Conservation (phyloP, 2,329 filamentous ascomycete genomes). For the Grosmannia serpens region DNA sequence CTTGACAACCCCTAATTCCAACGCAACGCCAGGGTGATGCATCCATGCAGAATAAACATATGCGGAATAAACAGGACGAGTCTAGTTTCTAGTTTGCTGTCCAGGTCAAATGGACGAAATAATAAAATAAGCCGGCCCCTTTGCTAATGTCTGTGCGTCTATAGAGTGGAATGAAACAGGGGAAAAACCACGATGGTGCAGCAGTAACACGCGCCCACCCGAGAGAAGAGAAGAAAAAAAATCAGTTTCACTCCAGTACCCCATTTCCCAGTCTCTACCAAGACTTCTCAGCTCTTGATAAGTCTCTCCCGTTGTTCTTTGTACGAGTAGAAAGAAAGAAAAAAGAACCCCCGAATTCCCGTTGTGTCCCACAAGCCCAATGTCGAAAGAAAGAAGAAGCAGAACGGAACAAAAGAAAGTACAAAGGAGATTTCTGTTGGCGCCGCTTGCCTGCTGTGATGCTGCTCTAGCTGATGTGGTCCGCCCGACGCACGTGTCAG, state of each 20-base stretch:
- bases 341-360: not conserved
- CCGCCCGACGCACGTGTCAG: not conserved
- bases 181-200: not conserved
- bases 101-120: not conserved
- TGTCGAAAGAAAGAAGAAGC: not conserved
- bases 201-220: too few species aligned
- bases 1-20: not conserved
- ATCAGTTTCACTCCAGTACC: not conserved
- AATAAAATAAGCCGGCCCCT: not conserved
- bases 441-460: not conserved
- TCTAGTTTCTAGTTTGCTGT: not conserved
- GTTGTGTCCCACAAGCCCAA: not conserved
- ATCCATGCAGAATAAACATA: not conserved
- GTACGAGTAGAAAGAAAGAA: not conserved
- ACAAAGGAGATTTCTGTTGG: not conserved
- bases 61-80: not conserved
- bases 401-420: not conserved
- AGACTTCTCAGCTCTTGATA: conserved; percentile 49
- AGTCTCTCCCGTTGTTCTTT: conserved; percentile 22
- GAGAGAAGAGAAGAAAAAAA: not conserved
- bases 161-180: not conserved
- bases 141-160: not conserved
- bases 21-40: not conserved
- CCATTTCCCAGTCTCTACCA: conserved; percentile 16
- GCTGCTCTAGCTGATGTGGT: not conserved